Evolutionary conservation across 2,329 filamentous ascomycete species (phyloP).

Genomic region (Aspergillus neotritici): DNA sequence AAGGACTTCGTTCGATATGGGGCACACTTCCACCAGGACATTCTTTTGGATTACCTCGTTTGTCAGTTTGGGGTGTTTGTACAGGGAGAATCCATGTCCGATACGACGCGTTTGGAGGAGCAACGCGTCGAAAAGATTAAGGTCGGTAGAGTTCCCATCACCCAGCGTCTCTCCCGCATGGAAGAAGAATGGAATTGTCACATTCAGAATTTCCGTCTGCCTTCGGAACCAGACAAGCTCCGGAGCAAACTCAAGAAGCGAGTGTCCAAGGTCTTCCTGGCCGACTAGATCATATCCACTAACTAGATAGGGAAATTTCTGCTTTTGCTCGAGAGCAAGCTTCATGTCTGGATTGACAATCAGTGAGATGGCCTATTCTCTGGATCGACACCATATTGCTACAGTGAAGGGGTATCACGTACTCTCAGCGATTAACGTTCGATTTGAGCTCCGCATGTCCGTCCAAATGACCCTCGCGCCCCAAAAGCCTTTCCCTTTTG

Average conservation of each 20-base stretch:
- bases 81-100: slow-evolving; percentile 79
- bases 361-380: slow-evolving; percentile 48
- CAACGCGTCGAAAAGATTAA: slow-evolving; percentile 81
- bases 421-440: slow-evolving; percentile 5
- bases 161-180: slow-evolving; percentile 88
- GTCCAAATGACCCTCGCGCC: slow-evolving; percentile 80
- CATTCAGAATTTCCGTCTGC: slow-evolving; percentile 64
- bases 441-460: slow-evolving; percentile 49
- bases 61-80: slow-evolving; percentile 80
- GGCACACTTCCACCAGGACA: slow-evolving; percentile 81
- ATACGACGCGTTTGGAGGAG: slow-evolving; percentile 78
- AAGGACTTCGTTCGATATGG: slow-evolving; percentile 83
- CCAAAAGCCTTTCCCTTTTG: slow-evolving; percentile 71
- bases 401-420: background rate
- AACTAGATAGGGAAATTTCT: slow-evolving; percentile 68
- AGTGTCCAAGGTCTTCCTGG: slow-evolving; percentile 72
- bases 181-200: slow-evolving; percentile 88
- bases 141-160: slow-evolving; percentile 67
- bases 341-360: slow-evolving; percentile 66
- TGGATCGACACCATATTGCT: too few species aligned
- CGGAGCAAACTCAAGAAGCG: slow-evolving; percentile 68
- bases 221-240: slow-evolving; percentile 89
- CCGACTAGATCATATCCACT: slow-evolving; percentile 84
- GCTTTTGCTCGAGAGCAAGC: slow-evolving; percentile 73
- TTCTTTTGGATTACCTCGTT: slow-evolving; percentile 80